Conservation (phyloP, 768 basidiomycete species). For the Pleurotus tuoliensis region DNA sequence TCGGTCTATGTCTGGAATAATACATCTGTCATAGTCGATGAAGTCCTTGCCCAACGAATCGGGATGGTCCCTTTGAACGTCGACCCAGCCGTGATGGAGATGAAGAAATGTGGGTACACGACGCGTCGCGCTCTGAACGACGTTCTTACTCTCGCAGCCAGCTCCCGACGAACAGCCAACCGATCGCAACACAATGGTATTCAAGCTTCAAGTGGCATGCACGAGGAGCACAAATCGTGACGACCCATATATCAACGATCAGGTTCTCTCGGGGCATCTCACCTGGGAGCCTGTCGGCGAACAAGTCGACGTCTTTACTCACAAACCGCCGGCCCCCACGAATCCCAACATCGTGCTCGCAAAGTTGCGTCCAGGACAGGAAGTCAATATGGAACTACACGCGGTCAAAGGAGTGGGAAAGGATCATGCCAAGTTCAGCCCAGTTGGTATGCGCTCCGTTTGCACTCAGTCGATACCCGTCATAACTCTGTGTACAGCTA, state of each 20-base stretch:
- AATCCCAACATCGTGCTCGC: conserved; percentile 84
- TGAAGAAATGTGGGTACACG: conserved; percentile 34
- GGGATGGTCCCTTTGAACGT: conserved; percentile 88
- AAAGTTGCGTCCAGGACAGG: conserved; percentile 90
- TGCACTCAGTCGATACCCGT: not conserved
- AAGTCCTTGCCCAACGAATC: conserved; percentile 88
- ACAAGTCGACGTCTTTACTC: conserved; percentile 59
- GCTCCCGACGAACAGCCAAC: conserved; percentile 58
- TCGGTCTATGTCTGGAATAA: conserved; percentile 93
- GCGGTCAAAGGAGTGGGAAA: conserved; percentile 91
- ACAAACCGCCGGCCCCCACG: conserved; percentile 56
- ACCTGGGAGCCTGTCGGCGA: conserved; percentile 81
- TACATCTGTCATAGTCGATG: conserved; percentile 90
- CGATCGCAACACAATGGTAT: conserved; percentile 90
- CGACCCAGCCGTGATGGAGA: conserved; percentile 72
- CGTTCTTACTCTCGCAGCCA: conserved; percentile 8
- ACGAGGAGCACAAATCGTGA: conserved; percentile 51
- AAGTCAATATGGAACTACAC: conserved; percentile 80
- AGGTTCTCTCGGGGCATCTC: conserved; percentile 64
- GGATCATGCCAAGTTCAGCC: conserved; percentile 95
- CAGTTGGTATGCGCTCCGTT: conserved; percentile 64
- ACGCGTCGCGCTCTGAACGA: too few species aligned
- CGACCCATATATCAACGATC: conserved; percentile 69
- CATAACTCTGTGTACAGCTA: conserved; percentile 47
- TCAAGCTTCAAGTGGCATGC: conserved; percentile 68